These are phyloP conservation scores for Camellia sinensis DNA, from an alignment of 148 eudicot genomes.

Conservation along the genomic window DNA sequence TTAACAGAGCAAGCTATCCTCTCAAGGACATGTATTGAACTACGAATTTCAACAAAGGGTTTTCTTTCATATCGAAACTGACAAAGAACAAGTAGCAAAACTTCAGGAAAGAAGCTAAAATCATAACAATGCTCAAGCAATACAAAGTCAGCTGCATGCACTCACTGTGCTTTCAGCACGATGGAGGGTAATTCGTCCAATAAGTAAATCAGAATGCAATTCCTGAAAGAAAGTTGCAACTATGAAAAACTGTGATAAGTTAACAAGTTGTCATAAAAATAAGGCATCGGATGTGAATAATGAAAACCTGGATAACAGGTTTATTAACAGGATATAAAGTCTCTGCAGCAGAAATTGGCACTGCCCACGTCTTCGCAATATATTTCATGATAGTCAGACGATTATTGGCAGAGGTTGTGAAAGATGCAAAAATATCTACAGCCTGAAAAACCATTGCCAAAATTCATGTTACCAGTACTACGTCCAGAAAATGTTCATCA, in stretches of 20 bases:
- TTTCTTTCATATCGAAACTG: conserved; percentile 46
- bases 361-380: conserved; percentile 62
- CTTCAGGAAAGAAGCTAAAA: conserved; percentile 13
- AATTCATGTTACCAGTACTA: neutral
- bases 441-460: conserved; percentile 50
- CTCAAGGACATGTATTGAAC: conserved; percentile 70
- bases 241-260: conserved; percentile 12
- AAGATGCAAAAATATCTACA: conserved; percentile 80
- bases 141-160: conserved; percentile 14
- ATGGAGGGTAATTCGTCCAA: conserved; percentile 67
- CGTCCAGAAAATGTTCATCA: neutral
- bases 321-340: conserved; percentile 52
- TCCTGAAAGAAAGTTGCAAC: conserved; percentile 46
- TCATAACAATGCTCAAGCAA: neutral
- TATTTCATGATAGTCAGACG: conserved; percentile 49
- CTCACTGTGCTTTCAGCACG: conserved; percentile 47
- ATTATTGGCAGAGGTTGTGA: conserved; percentile 50
- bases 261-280: neutral
- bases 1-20: conserved; percentile 87
- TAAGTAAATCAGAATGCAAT: conserved; percentile 42
- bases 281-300: neutral
- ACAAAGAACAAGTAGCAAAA: neutral
- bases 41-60: conserved; percentile 75
- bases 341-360: conserved; percentile 43
- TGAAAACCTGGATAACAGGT: conserved; percentile 65